Conservation (phyloP, 306 rosid genomes). For the Casuarina glauca region DNA sequence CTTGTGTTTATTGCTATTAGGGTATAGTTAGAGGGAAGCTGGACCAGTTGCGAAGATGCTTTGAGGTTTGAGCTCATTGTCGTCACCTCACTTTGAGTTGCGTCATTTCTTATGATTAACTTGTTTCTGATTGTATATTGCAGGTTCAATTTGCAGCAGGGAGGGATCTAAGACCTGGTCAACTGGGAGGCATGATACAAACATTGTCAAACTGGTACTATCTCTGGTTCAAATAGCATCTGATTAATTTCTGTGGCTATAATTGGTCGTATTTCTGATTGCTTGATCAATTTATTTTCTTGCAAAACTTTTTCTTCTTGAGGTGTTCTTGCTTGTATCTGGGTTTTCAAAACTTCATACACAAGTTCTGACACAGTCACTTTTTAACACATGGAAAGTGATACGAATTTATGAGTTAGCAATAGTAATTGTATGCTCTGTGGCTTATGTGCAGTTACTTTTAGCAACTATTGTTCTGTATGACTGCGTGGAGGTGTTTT, state of each 20-base stretch:
- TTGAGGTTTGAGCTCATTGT: slow-evolving; percentile 62
- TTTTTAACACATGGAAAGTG: not conserved
- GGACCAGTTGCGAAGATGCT: slow-evolving; percentile 90
- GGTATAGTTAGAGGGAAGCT: slow-evolving; percentile 95
- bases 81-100: slow-evolving; percentile 14
- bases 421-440: not conserved
- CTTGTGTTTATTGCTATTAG: slow-evolving; percentile 34
- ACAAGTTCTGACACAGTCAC: not conserved
- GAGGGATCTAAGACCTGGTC: slow-evolving; percentile 92
- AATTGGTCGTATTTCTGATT: slow-evolving; percentile 7
- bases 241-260: not conserved
- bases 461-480: not conserved
- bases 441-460: not conserved
- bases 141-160: slow-evolving; percentile 99
- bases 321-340: not conserved
- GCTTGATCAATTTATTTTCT: slow-evolving; percentile 7
- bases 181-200: slow-evolving; percentile 87
- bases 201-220: slow-evolving; percentile 86
- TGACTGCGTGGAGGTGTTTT: not conserved
- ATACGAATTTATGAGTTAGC: not conserved
- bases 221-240: slow-evolving; percentile 19
- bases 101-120: slow-evolving; percentile 7
- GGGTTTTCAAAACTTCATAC: not conserved
- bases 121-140: slow-evolving; percentile 32
- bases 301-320: not conserved